Evolutionary conservation across 2,329 filamentous ascomycete genomes (phyloP).

Genomic region (Tolypocladium sp.): DNA sequence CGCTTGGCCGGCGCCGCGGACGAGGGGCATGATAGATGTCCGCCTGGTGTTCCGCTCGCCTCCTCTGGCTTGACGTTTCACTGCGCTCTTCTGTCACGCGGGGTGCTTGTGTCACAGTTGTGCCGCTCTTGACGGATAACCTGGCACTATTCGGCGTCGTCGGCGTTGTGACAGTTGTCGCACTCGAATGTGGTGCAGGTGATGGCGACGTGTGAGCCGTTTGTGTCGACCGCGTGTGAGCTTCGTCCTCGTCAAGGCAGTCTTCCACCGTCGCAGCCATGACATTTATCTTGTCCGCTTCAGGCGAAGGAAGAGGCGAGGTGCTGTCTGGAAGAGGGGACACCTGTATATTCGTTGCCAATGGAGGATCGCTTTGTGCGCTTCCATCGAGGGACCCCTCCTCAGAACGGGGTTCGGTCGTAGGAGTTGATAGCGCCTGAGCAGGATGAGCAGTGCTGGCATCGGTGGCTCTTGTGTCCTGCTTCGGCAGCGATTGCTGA

Average conservation of each 20-base stretch:
- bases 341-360: not conserved
- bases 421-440: not conserved
- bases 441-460: not conserved
- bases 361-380: not conserved
- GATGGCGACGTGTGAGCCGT: conserved; percentile 1
- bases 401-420: not conserved
- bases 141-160: not conserved
- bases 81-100: not conserved
- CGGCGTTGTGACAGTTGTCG: not conserved
- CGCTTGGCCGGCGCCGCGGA: conserved; percentile 8
- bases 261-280: conserved; percentile 6
- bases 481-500: not conserved
- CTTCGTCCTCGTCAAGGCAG: conserved; percentile 3
- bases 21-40: conserved; percentile 4
- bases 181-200: not conserved
- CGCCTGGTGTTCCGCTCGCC: not conserved
- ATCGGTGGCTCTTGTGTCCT: not conserved
- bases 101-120: not conserved
- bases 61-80: not conserved
- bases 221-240: not conserved
- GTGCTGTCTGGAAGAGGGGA: not conserved
- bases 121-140: not conserved
- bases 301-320: conserved; percentile 1
- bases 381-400: not conserved
- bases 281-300: not conserved